phyloP scores from a whole-genome alignment of 768 basidiomycete genomes.

The Mycena rosella region DNA sequence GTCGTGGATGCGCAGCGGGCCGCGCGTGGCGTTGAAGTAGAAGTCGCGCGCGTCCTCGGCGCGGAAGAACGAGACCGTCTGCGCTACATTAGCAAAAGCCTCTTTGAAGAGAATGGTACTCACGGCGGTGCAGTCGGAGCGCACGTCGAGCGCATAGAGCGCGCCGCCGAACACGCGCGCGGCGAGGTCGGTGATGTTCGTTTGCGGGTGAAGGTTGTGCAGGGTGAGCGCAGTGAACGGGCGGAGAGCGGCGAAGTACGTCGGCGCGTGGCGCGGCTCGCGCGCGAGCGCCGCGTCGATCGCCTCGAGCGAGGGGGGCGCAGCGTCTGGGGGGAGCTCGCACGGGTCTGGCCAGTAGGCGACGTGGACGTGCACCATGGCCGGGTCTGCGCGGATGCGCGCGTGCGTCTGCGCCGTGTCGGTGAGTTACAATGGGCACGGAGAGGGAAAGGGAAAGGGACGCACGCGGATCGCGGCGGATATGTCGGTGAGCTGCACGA shows the following conservation, averaged over 20 bases:
- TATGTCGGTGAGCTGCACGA: neutral
- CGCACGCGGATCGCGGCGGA: slow-evolving; percentile 1
- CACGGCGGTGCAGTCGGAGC: neutral
- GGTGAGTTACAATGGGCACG: neutral
- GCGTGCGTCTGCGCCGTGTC: slow-evolving; percentile 7
- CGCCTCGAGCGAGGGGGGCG: neutral
- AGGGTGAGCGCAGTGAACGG: neutral
- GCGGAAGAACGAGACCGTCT: slow-evolving; percentile 4
- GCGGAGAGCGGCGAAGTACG: neutral
- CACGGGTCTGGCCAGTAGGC: slow-evolving; percentile 11
- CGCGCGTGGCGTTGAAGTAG: neutral
- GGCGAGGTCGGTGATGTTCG: slow-evolving; percentile 3
- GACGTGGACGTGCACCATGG: slow-evolving; percentile 7
- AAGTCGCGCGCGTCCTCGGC: slow-evolving; percentile 19
- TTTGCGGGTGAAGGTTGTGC: neutral
- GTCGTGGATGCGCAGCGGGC: neutral
- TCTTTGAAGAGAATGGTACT: neutral
- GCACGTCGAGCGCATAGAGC: neutral
- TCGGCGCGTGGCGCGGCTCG: neutral
- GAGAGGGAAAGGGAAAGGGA: neutral
- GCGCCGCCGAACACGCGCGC: slow-evolving; percentile 1
- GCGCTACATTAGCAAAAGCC: neutral
- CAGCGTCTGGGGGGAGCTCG: neutral
- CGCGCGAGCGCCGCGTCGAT: neutral
- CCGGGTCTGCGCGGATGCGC: slow-evolving; percentile 5